phyloP scores from a whole-genome alignment of 2,329 filamentous ascomycete species.

The Phyllosticta citriasiana region DNA sequence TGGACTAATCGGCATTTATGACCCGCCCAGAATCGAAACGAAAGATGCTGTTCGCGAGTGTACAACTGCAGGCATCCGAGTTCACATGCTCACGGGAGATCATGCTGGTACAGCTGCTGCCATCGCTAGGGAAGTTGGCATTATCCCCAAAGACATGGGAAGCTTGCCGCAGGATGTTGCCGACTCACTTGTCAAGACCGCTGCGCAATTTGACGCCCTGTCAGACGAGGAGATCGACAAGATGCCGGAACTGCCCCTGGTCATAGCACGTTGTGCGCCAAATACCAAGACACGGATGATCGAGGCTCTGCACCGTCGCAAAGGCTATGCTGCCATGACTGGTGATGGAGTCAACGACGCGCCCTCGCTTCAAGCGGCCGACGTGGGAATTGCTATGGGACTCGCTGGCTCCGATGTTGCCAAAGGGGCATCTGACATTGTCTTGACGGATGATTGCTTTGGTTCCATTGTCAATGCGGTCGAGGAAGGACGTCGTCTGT shows the following conservation, averaged over 20 bases:
- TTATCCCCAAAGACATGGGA: conserved; percentile 17
- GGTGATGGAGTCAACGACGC: conserved; percentile 38
- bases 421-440: conserved; percentile 33
- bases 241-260: conserved; percentile 12
- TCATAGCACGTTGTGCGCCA: conserved; percentile 13
- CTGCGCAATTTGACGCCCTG: conserved; percentile 12
- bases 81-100: conserved; percentile 42
- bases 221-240: conserved; percentile 12
- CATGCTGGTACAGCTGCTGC: conserved; percentile 37
- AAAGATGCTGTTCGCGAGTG: conserved; percentile 44
- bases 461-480: conserved; percentile 36
- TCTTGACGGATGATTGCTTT: conserved; percentile 37
- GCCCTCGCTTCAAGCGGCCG: conserved; percentile 35
- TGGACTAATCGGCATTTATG: conserved; percentile 79
- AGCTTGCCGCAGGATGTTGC: conserved; percentile 7
- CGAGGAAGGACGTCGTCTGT: conserved; percentile 35
- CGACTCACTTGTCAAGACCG: conserved; percentile 12
- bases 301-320: conserved; percentile 29
- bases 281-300: conserved; percentile 13
- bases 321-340: conserved; percentile 32
- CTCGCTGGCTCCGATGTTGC: conserved; percentile 35
- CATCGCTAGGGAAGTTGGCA: conserved; percentile 38
- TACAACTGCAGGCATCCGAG: conserved; percentile 36
- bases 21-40: conserved; percentile 75
- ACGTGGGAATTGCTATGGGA: conserved; percentile 38